Evolutionary conservation across 768 basidiomycete genomes (phyloP), one percentile per base, ranked within the genome.

Genomic region (Stropharia rugosoannulata): DNA sequence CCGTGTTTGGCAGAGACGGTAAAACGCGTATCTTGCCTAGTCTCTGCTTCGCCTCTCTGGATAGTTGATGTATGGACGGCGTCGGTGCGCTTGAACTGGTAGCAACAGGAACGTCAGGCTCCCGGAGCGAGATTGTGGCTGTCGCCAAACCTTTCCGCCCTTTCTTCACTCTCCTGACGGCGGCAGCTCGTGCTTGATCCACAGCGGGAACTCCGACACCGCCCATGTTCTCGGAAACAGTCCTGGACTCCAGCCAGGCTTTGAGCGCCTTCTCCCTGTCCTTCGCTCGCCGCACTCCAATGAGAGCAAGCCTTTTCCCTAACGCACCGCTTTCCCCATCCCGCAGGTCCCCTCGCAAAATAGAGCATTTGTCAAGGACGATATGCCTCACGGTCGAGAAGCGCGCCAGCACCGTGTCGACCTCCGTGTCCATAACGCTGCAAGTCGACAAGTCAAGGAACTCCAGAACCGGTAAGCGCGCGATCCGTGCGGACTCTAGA

Each of bases 381-480:
- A 97, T 71, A 63, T 90, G 83, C 56, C 77, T 72, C 11, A 96
- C 68, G 1, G 62, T 64, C 0, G 71, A 64, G 59, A 89, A 82
- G 6, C 74, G 77, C 4, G 73, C 70, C 0, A 89, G 66, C 8
- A 92, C 64, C 15, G 69, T 71, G 52, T 85, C 82, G 38, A 90
- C 64, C 44, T 89, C 84, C 0, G 66, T 54, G 50, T 80, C 77
- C 36, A 75, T 69, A 19, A 95, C 66, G 43, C 73, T 73, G 59
- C 84, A 87, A 0, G 90, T 90, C 0, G 90, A 89, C 11, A 96
- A 68, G 66, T 98, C 94, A 29, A 96, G 79, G 35, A 84, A 79
- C 37, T 75, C 72, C 27, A 93, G 44, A 61, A 66, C 1, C 79
- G 85, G 56, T 79, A 79, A 53, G n/a, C 59, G 15, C 60, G 53